Evolutionary conservation across 805 yeast species (phyloP), one percentile per base, ranked within the genome.

Genomic region (Hanseniaspora meyeri): DNA sequence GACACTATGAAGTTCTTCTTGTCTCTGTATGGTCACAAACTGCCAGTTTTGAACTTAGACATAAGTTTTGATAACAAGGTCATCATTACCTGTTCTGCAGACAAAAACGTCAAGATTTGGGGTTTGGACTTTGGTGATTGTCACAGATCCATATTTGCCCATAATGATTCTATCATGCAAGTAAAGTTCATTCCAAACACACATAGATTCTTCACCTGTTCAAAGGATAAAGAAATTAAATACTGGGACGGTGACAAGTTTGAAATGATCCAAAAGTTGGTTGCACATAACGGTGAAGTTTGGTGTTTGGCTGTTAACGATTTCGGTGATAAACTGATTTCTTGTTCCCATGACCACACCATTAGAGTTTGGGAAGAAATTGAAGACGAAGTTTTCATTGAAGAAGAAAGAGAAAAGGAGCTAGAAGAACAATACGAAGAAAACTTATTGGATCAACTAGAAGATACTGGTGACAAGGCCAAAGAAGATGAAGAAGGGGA

Each of bases 241-340:
- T 89, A 88, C 69, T 93, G 99, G 99, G 99, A 93, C 69, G 99
- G 97, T 61, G 95, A 87, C 64, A 93, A 93, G 70, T 93, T 93
- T 68, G 96, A 87, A 63, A 86, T 91, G 68, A 81, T 93, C 60
- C 97, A 93, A 69, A 87, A 85, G 64, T 74, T 93, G 36, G 78
- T 80, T 9, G 90, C 85, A 5, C 97, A 93, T 68, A 95, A 88
- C 58, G 78, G 88, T 57, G 97, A 93, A 71, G 95, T 93, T 27
- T 93, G 97, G 98, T 79, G 88, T 42, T 67, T 93, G 50, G 84
- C 90, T n/a, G 77, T 91, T 17, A 81, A 95, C 59, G 69, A 71
- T 29, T 79, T 77, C 62, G 96, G 95, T 2, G 71, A 77, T 20
- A 81, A 81, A 63, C 79, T 88, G 60, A 83, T 87, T 4, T 78